These are phyloP conservation scores for Trypanosoma scelopori DNA, from an alignment of 208 protist genomes.

Conservation along the genomic window DNA sequence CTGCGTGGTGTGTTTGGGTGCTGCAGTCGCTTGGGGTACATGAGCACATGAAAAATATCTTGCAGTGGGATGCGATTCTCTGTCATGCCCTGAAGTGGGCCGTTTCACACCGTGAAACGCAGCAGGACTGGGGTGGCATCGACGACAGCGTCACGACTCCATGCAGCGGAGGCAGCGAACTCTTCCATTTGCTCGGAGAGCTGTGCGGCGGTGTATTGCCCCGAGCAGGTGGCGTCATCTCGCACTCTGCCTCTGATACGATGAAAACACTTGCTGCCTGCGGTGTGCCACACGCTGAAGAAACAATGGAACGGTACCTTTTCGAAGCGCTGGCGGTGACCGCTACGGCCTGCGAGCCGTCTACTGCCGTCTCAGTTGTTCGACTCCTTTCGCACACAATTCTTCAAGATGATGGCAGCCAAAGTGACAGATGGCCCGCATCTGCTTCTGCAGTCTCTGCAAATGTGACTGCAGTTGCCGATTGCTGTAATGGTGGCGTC, in stretches of 20 bases:
- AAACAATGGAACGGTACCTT: constrained; percentile 23
- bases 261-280: constrained; percentile 33
- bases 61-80: constrained; percentile 49
- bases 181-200: constrained; percentile 33
- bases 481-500: neutral
- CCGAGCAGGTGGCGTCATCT: neutral
- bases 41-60: constrained; percentile 35
- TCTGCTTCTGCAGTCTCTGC: neutral
- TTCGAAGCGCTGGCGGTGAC: constrained; percentile 33
- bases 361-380: constrained; percentile 28
- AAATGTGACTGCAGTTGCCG: neutral
- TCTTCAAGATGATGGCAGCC: constrained; percentile 6
- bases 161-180: constrained; percentile 1
- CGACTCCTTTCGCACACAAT: constrained; percentile 34
- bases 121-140: constrained; percentile 14
- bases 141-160: neutral
- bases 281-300: constrained; percentile 35
- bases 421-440: neutral
- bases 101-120: constrained; percentile 30
- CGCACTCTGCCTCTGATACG: constrained; percentile 25
- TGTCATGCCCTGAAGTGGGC: constrained; percentile 48
- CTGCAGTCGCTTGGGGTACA: constrained; percentile 36
- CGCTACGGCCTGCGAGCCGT: constrained; percentile 36
- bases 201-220: constrained; percentile 30
- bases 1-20: constrained; percentile 48